Base-by-base conservation (phyloP, 345 rosid genomes). In the Turnera subulata region DNA sequence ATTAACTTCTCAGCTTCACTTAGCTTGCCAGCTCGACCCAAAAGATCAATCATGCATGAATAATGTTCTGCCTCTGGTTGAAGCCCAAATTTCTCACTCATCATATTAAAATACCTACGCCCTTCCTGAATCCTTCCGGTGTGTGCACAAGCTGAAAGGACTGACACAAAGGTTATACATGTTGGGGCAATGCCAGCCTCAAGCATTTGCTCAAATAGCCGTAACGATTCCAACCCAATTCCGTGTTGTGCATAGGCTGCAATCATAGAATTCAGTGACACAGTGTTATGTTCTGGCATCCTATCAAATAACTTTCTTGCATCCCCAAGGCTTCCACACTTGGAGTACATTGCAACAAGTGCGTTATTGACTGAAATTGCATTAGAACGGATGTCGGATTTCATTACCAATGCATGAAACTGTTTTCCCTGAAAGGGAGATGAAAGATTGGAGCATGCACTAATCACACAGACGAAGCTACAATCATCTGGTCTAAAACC, bases 121-220 rank as follows among this genome's bases (percentile, higher is more conserved):
- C 93, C 95, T 66, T 83, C 86, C 3, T 63, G 72, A 43, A 89
- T 80, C 73, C 74, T 81, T 63, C 98, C 93, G 11, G 80, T 73
- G 66, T 92, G 96, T 21, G 82, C 89, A 77, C 98, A 92, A 16
- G 91, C 91, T 48, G 95, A 86, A 49, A 92, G 93, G 58, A 92
- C 71, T 0, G 98, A 80, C 40, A 92, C 71, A 63, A 92, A 89
- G 60, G 98, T 92, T 73, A 86, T 78, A 22, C 78, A 70, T 33
- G 88, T 78, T 15, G 98, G 95, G 14, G 71, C 55, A 67, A 78
- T 70, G 22, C 73, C 71, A 14, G 33, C 64, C 38, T 75, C 82
- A 50, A 92, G 79, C 97, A 86, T 92, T 54, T 52, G 64, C 26
- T 80, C 70, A 53, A 86, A 89, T 52, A 89, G 82, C 58, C 22